Evolutionary conservation across 1,284 basidiomycete genomes (phyloP), one percentile per base, ranked within the genome.

Genomic region (Sporisorium sorghi): DNA sequence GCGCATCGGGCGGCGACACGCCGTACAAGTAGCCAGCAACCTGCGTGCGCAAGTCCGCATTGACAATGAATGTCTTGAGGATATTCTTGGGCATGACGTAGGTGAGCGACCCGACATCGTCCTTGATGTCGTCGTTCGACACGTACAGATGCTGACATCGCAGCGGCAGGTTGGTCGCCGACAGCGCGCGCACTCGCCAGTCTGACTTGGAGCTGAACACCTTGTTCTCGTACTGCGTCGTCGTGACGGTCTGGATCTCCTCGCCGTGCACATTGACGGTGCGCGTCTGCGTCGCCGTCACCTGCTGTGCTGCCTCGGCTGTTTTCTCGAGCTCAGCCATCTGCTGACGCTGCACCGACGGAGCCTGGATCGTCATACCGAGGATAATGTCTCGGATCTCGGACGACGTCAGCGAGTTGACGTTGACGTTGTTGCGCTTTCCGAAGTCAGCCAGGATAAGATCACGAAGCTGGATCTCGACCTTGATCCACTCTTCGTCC

Each of bases 401-500:
- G 76, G 92, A 94, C 46, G 93, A 91, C 0, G 97, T 99, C 72
- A 99, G 86, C 28, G 95, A 98, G 1, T 95, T 96, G 53, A 98
- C 95, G 86, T 99, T 99, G 86, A 99, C 97, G 69, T 93, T 94
- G 86, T 99, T 99, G 59, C 97, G 91, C 87, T 99, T 99, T 78
- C 96, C 97, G 85, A 99, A 99, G 86, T 99, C 97, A 88, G 92
- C 80, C 32, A 86, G 69, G 69, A 86, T 86, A 32, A 86, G 72
- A 72, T 86, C 86, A 47, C 85, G 83, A 87, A 99, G 91, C 2
- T 96, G 95, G 47, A 98, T 93, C 87, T 99, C 97, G 46, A 98
- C 97, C 86, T 97, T 96, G 87, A 99, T 97, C 97, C 97, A 99
- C 79, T 97, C 95, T 76, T 98, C 94, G 81, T 99, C 96, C 24